phyloP scores from a whole-genome alignment of 257 asterid genomes.

The Oldenlandia corymbosa region DNA sequence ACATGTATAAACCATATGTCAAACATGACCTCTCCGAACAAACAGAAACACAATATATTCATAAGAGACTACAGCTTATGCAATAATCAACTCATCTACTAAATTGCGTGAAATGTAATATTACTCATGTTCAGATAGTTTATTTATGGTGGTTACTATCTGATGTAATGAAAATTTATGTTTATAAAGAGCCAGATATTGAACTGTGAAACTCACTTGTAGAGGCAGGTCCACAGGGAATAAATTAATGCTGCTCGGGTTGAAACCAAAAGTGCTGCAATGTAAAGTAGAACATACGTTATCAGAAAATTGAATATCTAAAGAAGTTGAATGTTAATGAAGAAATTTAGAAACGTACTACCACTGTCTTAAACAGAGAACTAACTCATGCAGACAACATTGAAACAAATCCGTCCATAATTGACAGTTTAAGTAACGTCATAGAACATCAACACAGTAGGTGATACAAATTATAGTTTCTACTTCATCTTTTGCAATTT shows the following conservation, averaged over 20 bases:
- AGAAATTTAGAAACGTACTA: not conserved
- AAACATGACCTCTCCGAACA: not conserved
- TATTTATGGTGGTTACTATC: too few relatives aligned
- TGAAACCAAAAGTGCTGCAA: constrained; percentile 62
- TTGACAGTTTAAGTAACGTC: not conserved
- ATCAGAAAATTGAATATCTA: not conserved
- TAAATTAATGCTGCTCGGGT: constrained; percentile 58
- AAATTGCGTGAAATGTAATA: too few relatives aligned
- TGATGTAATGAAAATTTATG: too few relatives aligned
- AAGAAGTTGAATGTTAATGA: too few relatives aligned
- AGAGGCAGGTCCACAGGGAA: constrained; percentile 50
- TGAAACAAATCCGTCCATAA: not conserved
- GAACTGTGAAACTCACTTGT: constrained; percentile 42
- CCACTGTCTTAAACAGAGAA: not conserved
- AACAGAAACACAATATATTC: not conserved
- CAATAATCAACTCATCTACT: too few relatives aligned
- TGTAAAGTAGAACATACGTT: constrained; percentile 11
- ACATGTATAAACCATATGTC: too few relatives aligned
- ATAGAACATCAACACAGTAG: too few relatives aligned
- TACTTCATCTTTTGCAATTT: not conserved
- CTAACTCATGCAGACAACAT: not conserved
- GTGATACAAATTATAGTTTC: too few relatives aligned
- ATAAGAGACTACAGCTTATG: too few relatives aligned
- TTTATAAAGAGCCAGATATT: not conserved
- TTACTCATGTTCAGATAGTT: too few relatives aligned